A percentile compares a stretch with the other conserved stretches of the same genome.
Conservation (phyloP, 2,329 filamentous ascomycete species). For the Exophiala alcalophila region DNA sequence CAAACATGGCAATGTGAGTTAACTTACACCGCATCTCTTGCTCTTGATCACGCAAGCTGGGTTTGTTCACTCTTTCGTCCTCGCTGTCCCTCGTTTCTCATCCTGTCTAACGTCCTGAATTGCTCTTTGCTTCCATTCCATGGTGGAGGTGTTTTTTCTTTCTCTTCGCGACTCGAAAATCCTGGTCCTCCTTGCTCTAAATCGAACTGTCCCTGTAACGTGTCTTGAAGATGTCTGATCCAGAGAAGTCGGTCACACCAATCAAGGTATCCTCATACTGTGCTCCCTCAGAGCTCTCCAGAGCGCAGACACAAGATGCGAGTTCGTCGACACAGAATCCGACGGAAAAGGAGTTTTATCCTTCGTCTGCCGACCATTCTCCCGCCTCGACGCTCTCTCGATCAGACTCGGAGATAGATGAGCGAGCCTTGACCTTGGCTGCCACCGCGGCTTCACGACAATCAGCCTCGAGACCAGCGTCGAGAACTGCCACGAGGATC, state of each 20-base stretch:
- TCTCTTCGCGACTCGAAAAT: neutral
- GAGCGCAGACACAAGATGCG: neutral
- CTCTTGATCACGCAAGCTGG: neutral
- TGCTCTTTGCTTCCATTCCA: too few species aligned
- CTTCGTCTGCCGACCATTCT: slow-evolving; percentile 15
- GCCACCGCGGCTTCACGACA: slow-evolving; percentile 20
- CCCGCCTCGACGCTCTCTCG: slow-evolving; percentile 18
- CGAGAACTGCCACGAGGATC: slow-evolving; percentile 35
- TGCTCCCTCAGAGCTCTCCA: too few species aligned
- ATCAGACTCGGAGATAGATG: slow-evolving; percentile 21
- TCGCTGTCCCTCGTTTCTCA: neutral
- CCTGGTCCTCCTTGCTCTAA: neutral
- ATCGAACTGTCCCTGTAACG: neutral
- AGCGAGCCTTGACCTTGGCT: slow-evolving; percentile 23
- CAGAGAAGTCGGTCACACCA: slow-evolving; percentile 17
- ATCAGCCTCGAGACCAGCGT: slow-evolving; percentile 16
- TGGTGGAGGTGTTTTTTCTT: too few species aligned
- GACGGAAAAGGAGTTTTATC: slow-evolving; percentile 20
- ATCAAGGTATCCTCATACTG: slow-evolving; percentile 13
- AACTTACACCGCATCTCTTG: neutral
- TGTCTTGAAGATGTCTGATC: slow-evolving; percentile 12
- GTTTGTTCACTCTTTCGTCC: slow-evolving; percentile 2
- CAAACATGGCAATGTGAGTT: neutral
- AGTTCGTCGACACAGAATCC: slow-evolving; percentile 6
- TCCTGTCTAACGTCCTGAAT: too few species aligned